A percentile compares a stretch with the other conserved stretches of the same genome.
Conservation (phyloP, 2,329 filamentous ascomycete species). For the Cladosporium oxysporum region DNA sequence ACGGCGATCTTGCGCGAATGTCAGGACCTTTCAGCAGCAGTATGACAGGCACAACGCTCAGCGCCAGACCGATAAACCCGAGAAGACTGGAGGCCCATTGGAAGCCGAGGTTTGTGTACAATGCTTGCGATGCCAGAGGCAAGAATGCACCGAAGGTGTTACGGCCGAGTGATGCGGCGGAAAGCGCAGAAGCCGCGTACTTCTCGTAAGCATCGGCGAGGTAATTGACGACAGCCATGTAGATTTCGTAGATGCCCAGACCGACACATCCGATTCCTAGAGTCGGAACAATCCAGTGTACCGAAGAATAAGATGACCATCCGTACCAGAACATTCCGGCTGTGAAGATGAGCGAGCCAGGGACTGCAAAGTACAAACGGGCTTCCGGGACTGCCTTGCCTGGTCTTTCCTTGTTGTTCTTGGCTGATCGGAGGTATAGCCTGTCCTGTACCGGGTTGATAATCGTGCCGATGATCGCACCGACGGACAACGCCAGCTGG, state of each 20-base stretch:
- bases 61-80: constrained; percentile 45
- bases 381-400: constrained; percentile 39
- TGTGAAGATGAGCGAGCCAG: constrained; percentile 51
- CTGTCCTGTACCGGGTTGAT: constrained; percentile 22
- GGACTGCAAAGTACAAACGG: constrained; percentile 51
- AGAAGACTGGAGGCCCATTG: constrained; percentile 38
- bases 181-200: constrained; percentile 33
- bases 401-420: constrained; percentile 22
- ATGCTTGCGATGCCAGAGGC: constrained; percentile 32
- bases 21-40: constrained; percentile 35
- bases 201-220: constrained; percentile 46
- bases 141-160: constrained; percentile 39
- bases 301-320: constrained; percentile 51
- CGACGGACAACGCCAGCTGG: constrained; percentile 46
- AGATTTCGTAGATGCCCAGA: constrained; percentile 46
- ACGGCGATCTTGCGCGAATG: constrained; percentile 33
- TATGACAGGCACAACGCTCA: constrained; percentile 40
- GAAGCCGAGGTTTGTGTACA: constrained; percentile 40
- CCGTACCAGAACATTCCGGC: constrained; percentile 55
- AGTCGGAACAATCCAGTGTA: constrained; percentile 45
- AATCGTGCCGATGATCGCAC: constrained; percentile 39
- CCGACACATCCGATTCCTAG: constrained; percentile 35
- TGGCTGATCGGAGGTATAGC: constrained; percentile 25
- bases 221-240: constrained; percentile 47
- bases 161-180: constrained; percentile 41